Evolutionary conservation across 1,139 yeast genomes (phyloP).

Genomic region (Blastobotrys ciferrii): DNA sequence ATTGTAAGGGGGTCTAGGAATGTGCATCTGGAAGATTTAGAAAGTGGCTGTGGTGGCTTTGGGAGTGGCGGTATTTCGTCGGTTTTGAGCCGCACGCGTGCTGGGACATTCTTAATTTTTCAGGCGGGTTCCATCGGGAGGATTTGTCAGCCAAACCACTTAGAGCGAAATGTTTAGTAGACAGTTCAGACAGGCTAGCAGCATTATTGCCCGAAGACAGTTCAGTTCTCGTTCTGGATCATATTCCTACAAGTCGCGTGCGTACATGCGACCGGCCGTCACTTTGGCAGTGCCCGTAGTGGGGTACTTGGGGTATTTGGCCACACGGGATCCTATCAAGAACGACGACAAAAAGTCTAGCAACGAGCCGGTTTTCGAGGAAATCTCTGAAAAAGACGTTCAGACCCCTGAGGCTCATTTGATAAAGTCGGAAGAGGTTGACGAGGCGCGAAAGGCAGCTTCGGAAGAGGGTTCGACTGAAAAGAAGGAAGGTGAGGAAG

Average conservation of each 20-base stretch:
- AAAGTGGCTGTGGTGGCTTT: background rate
- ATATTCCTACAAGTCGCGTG: conserved; percentile 3
- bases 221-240: conserved; percentile 4
- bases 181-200: conserved; percentile 4
- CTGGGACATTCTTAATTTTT: background rate
- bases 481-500: conserved; percentile 18
- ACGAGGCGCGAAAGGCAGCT: conserved; percentile 9
- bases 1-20: too few relatives aligned
- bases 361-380: conserved; percentile 2
- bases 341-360: conserved; percentile 12
- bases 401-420: conserved; percentile 1
- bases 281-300: conserved; percentile 14
- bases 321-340: conserved; percentile 12
- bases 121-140: background rate
- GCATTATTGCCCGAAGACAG: conserved; percentile 5
- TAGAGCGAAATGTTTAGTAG: background rate
- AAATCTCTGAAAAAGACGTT: conserved; percentile 11
- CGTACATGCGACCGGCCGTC: conserved; percentile 6
- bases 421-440: conserved; percentile 4
- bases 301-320: conserved; percentile 13
- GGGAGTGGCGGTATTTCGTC: background rate
- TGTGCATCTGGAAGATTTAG: too few relatives aligned
- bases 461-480: background rate
- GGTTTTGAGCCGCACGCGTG: background rate
- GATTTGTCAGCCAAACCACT: conserved; percentile 6